Evolutionary conservation across 2,329 filamentous ascomycete species (phyloP), one percentile per base, ranked within the genome.

Genomic region (Aspergillus fumigatiaffinis): DNA sequence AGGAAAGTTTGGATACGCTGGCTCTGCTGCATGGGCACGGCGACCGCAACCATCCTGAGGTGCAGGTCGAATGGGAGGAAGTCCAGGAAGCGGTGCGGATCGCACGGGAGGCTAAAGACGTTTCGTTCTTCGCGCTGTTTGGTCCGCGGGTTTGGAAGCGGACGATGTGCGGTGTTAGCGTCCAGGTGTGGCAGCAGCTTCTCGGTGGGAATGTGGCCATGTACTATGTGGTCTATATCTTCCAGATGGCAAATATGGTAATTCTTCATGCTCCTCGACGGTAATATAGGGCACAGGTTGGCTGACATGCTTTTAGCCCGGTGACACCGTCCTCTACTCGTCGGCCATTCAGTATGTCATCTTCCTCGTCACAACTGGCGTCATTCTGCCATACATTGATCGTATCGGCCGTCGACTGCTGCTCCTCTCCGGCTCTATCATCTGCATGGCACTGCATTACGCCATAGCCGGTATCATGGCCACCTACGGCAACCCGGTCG

Each of bases 151-250:
- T 83, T 69, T 76, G 83, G 69, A 78, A 79, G 65, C 76, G 82
- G 3, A 84, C 82, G 1, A 44, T 82, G 2, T 82, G 79, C 51
- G 82, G 78, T 3, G 71, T 82, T 14, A 79, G 77, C 23, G 81
- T 79, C 0, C 82, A 85, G 68, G 78, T 84, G 17, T 85, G 76
- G 82, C 81, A 83, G 44, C 83, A 85, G 50, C 67, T 85, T 17
- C 77, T 81, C 0, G 82, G 82, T 6, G 83, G 82, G 52, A 85
- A 85, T 52, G 80, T 84, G 2, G 82, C 82, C 48, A 80, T 81
- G 63, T 84, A 85, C 69, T 86, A 87, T 57, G 79, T 86, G 57
- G 80, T 83, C 3, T 86, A 84, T 67, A 81, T 86, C 58, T 85
- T 84, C 62, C 69, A 80, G 52, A 86, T 86, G 82, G 83, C 83